Base-by-base conservation (phyloP, 2,329 filamentous ascomycete genomes). In the Cercospora sp. region DNA sequence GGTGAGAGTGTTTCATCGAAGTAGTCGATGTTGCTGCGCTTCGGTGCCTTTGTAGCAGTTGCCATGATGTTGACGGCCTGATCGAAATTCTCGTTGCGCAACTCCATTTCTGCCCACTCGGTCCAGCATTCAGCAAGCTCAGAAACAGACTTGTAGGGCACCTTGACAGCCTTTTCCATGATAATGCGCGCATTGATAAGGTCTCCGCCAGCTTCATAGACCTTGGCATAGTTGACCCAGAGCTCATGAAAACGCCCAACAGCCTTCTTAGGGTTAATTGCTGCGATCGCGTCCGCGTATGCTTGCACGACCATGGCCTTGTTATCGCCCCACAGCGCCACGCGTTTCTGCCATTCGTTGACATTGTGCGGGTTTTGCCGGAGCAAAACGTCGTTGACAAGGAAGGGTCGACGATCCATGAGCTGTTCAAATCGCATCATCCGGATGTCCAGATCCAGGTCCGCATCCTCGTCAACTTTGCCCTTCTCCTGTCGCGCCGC, bases 111-210 rank as follows among this genome's bases (percentile, higher is more conserved):
- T 0, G 96, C 94, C 94, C 95, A 99, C 81, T 97, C 93, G 71
- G 96, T 96, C 95, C 95, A 99, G 87, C 95, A 96, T 76, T 99
- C 95, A 20, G 95, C 95, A 67, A 99, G 85, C 80, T 99, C 95
- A 31, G 91, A 89, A n/a, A 99, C 94, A 0, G 94, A 96, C 77
- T 97, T 98, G 85, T 96, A 99, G 0, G 94, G 94, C 1, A 99
- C 95, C 77, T 97, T 98, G 77, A 97, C 92, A 13, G 94, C 94
- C 81, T 98, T 99, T 79, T 98, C 94, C 87, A 98, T 91, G 75
- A 99, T 98, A 69, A 96, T 86, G 33, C 95, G 87, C 42, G 95
- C 94, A 72, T 90, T 97, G 63, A 89, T 86, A 45, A 98, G 77
- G 78, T 98, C 94, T 5, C 91, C 91, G 2, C 91, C 93, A 33